Evolutionary conservation across 2,329 filamentous ascomycete species (phyloP).

Genomic region (Aspergillus texensis): DNA sequence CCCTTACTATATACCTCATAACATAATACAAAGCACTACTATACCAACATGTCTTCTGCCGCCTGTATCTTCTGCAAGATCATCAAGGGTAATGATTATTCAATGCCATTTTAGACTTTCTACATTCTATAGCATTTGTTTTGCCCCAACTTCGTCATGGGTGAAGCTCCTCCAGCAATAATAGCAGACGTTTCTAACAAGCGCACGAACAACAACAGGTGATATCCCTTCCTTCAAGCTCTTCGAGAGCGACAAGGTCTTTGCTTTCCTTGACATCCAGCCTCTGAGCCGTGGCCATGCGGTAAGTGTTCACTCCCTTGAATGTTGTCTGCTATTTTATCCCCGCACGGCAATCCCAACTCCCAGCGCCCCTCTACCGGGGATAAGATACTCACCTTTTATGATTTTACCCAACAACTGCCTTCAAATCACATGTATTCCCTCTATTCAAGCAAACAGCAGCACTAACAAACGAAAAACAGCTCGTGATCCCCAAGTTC

Average conservation of each 20-base stretch:
- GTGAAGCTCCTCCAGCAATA: neutral
- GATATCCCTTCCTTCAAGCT: slow-evolving; percentile 97
- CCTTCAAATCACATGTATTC: neutral
- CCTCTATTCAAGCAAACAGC: neutral
- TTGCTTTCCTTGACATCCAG: slow-evolving; percentile 95
- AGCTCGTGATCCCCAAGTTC: slow-evolving; percentile 96
- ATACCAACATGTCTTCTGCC: slow-evolving; percentile 44
- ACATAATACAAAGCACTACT: neutral
- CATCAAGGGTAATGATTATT: slow-evolving; percentile 71
- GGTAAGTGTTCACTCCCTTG: slow-evolving; percentile 55
- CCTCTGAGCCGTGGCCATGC: slow-evolving; percentile 87
- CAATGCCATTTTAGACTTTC: neutral
- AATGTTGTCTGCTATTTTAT: neutral
- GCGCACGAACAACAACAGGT: slow-evolving; percentile 55
- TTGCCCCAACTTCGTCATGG: neutral
- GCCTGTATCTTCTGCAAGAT: slow-evolving; percentile 98
- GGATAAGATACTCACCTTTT: too few relatives aligned
- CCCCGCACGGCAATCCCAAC: slow-evolving; percentile 21
- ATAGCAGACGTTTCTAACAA: slow-evolving; percentile 10
- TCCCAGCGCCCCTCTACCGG: neutral
- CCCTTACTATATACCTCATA: neutral
- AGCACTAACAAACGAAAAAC: slow-evolving; percentile 16
- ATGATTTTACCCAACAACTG: neutral
- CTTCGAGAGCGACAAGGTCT: slow-evolving; percentile 88
- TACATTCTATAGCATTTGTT: neutral